Percentiles rank a stretch among this genome's conserved stretches.
These are phyloP conservation scores for Streptanthus diversifolius DNA, from an alignment of 345 rosid species.

Conservation along the genomic window DNA sequence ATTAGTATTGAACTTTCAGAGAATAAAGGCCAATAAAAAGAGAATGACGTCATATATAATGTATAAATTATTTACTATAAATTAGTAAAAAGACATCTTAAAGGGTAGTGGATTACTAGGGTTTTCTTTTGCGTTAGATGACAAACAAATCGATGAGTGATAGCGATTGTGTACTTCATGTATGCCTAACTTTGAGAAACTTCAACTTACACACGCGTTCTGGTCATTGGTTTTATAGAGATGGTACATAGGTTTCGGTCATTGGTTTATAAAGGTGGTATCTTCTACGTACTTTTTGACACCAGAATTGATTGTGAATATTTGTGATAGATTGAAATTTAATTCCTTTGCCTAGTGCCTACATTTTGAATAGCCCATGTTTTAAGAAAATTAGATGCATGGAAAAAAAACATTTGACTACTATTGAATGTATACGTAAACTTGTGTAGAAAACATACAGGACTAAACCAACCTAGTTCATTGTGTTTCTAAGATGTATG, in stretches of 20 bases:
- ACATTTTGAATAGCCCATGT: not conserved
- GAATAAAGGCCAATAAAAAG: not conserved
- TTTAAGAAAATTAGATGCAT: not conserved
- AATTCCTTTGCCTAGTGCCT: not conserved
- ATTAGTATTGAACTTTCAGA: not conserved
- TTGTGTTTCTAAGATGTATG: not conserved
- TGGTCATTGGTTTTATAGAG: slow-evolving; percentile 15
- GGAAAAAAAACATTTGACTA: not conserved
- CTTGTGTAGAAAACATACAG: not conserved
- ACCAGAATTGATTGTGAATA: not conserved
- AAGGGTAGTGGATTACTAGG: not conserved
- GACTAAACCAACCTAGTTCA: not conserved
- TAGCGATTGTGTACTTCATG: slow-evolving; percentile 4
- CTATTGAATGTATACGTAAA: not conserved
- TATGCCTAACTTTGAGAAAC: slow-evolving; percentile 32
- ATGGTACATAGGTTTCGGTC: not conserved
- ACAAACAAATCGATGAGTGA: slow-evolving; percentile 8
- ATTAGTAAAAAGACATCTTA: not conserved
- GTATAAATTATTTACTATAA: not conserved
- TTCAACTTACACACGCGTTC: not conserved
- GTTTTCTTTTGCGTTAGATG: not conserved
- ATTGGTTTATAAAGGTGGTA: slow-evolving; percentile 6
- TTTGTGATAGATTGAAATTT: not conserved
- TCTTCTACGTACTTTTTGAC: not conserved
- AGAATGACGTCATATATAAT: not conserved